Evolutionary conservation across 495 filamentous ascomycete genomes (phyloP).

Genomic region (Saxophila tyrrhenica): DNA sequence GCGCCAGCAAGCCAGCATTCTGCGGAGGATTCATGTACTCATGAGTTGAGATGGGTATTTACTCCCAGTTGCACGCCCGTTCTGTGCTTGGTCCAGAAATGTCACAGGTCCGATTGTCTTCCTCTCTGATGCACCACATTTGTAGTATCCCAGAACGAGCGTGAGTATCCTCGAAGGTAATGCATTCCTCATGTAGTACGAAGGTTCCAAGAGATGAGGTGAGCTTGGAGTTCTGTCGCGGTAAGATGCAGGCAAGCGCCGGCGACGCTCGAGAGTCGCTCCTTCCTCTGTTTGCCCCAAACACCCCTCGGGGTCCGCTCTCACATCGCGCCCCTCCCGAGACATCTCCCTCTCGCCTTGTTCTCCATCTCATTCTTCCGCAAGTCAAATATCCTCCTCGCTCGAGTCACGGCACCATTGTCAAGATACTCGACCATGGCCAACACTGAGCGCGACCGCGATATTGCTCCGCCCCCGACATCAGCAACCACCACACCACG

Average conservation of each 20-base stretch:
- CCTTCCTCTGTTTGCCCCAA: not conserved
- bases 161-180: no score
- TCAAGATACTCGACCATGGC: slow-evolving; percentile 7
- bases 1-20: no score
- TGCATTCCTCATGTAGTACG: no score
- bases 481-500: slow-evolving; percentile 1
- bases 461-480: slow-evolving; percentile 3
- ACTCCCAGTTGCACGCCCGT: no score
- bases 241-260: not conserved
- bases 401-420: not conserved
- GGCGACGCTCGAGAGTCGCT: not conserved
- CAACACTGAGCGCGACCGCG: slow-evolving; percentile 12
- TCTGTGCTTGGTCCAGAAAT: no score
- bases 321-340: not conserved
- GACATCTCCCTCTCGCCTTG: not conserved
- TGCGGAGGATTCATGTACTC: no score
- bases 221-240: not conserved
- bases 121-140: no score
- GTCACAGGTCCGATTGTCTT: no score
- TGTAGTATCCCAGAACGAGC: no score
- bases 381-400: not conserved
- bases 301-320: not conserved
- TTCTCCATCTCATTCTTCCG: not conserved
- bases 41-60: no score
- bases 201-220: no score